Evolutionary conservation across 2,329 filamentous ascomycete genomes (phyloP).

Genomic region (Arthrobotrys iridis): DNA sequence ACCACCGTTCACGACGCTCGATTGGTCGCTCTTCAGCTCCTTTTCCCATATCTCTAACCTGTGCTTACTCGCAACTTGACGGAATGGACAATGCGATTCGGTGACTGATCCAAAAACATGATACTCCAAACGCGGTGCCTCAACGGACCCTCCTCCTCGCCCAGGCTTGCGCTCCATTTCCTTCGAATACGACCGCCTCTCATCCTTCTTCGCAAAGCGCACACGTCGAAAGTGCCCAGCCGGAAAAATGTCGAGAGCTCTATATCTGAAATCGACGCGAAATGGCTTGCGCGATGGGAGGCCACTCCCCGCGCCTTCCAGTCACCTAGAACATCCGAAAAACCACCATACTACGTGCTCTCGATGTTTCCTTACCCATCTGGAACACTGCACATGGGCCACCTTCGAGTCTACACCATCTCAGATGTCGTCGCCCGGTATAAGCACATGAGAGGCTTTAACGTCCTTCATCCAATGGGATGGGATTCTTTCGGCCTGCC

Average conservation of each 20-base stretch:
- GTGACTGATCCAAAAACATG: conserved; percentile 49
- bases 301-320: conserved; percentile 32
- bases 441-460: conserved; percentile 75
- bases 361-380: conserved; percentile 96
- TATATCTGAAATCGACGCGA: conserved; percentile 32
- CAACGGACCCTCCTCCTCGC: conserved; percentile 21
- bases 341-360: conserved; percentile 71
- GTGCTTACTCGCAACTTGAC: conserved; percentile 30
- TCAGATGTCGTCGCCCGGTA: conserved; percentile 85
- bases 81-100: conserved; percentile 46
- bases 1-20: conserved; percentile 24
- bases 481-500: conserved; percentile 94
- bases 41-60: conserved; percentile 43
- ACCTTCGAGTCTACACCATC: conserved; percentile 88
- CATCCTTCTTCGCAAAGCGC: conserved; percentile 27
- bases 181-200: conserved; percentile 29
- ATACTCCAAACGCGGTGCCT: conserved; percentile 39
- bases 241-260: background rate
- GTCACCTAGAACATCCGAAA: conserved; percentile 61
- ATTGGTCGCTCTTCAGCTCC: conserved; percentile 36
- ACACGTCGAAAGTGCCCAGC: conserved; percentile 10
- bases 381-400: conserved; percentile 84
- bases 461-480: conserved; percentile 87
- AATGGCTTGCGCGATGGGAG: conserved; percentile 49
- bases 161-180: conserved; percentile 20